Conservation (phyloP, 2,329 filamentous ascomycete species). For the Magnaporthiopsis rhizophila region DNA sequence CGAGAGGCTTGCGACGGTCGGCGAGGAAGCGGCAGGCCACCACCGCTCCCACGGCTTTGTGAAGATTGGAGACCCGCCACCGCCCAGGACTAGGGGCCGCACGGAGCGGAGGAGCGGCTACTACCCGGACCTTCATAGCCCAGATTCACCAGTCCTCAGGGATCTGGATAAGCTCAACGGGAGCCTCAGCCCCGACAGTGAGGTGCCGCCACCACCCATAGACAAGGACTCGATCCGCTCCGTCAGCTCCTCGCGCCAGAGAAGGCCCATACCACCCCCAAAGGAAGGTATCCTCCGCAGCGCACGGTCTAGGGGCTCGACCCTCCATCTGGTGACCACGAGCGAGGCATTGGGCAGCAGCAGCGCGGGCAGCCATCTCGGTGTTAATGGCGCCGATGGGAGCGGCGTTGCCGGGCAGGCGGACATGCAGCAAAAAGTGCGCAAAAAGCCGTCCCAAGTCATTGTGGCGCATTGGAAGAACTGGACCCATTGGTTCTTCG, state of each 20-base stretch:
- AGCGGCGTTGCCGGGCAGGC: slow-evolving; percentile 18
- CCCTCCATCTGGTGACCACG: slow-evolving; percentile 74
- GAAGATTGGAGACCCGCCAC: slow-evolving; percentile 34
- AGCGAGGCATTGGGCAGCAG: slow-evolving; percentile 39
- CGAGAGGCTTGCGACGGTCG: slow-evolving; percentile 72
- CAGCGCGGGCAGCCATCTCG: not conserved
- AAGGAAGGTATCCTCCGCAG: slow-evolving; percentile 68
- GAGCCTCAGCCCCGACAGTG: slow-evolving; percentile 34
- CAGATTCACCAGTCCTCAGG: slow-evolving; percentile 70
- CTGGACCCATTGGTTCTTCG: slow-evolving; percentile 56
- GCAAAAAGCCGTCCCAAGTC: slow-evolving; percentile 49
- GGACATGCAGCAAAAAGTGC: slow-evolving; percentile 35
- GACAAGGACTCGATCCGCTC: slow-evolving; percentile 74
- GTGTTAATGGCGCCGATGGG: slow-evolving; percentile 10
- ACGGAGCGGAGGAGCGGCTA: slow-evolving; percentile 67
- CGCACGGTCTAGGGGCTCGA: slow-evolving; percentile 71
- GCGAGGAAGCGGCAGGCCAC: slow-evolving; percentile 60
- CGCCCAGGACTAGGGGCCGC: slow-evolving; percentile 65
- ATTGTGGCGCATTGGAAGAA: slow-evolving; percentile 56
- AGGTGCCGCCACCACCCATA: slow-evolving; percentile 59
- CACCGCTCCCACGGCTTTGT: slow-evolving; percentile 22
- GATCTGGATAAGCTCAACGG: slow-evolving; percentile 45
- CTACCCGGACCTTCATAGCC: slow-evolving; percentile 53
- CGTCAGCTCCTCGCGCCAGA: slow-evolving; percentile 67
- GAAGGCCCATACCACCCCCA: slow-evolving; percentile 71